Conservation (phyloP, 2,329 filamentous ascomycete genomes). For the Colletotrichum phormii region DNA sequence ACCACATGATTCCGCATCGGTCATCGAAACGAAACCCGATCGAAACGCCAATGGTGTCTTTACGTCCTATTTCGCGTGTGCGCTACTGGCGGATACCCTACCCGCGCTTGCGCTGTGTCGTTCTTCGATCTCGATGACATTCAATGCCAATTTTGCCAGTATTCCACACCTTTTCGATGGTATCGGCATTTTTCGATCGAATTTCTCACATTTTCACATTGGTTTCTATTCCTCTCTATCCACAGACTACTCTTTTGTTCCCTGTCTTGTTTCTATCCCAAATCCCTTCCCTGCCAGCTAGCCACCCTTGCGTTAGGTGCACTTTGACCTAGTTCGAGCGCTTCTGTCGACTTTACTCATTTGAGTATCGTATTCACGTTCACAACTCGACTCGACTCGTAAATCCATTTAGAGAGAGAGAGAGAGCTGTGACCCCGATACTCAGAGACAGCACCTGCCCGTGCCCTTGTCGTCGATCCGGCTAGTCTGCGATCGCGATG, state of each 20-base stretch:
- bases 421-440: neutral
- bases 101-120: neutral
- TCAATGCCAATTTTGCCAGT: constrained; percentile 5
- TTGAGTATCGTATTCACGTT: neutral
- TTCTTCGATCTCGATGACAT: constrained; percentile 30
- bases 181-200: neutral
- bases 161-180: neutral
- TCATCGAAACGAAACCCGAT: constrained; percentile 31
- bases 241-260: neutral
- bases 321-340: neutral
- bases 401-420: constrained; percentile 1
- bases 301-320: neutral
- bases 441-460: neutral
- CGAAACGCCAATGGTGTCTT: constrained; percentile 16
- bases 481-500: neutral
- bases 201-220: neutral
- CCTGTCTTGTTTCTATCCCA: neutral
- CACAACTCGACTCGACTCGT: no score
- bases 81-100: neutral
- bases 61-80: neutral
- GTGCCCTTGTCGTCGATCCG: neutral
- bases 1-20: neutral
- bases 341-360: neutral
- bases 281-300: neutral
- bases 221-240: neutral